Conservation (phyloP, 768 basidiomycete genomes). For the Hemileccinum impolitum region DNA sequence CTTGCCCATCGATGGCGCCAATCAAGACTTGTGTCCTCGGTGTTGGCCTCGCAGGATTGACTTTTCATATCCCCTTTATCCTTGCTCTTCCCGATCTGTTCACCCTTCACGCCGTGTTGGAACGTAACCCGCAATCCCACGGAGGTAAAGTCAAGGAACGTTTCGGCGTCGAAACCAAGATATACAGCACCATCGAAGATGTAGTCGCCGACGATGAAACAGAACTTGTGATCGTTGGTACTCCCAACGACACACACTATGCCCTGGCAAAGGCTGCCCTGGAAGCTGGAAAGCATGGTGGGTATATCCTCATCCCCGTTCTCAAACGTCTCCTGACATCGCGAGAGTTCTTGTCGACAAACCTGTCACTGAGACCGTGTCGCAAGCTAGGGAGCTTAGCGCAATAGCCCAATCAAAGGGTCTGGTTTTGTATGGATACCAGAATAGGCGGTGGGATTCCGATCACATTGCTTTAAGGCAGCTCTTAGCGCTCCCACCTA, state of each 20-base stretch:
- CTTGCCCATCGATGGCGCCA: constrained; percentile 32
- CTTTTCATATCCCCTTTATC: constrained; percentile 81
- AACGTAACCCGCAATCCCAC: constrained; percentile 59
- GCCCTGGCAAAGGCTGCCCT: constrained; percentile 60
- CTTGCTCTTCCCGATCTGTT: constrained; percentile 68
- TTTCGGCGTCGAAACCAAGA: constrained; percentile 56
- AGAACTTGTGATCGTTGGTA: constrained; percentile 65
- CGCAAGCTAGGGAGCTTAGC: constrained; percentile 59
- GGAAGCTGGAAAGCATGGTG: constrained; percentile 72
- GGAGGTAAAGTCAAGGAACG: constrained; percentile 64
- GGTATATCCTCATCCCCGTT: constrained; percentile 7
- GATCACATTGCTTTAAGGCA: constrained; percentile 67
- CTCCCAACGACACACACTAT: constrained; percentile 75
- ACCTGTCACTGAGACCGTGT: constrained; percentile 60
- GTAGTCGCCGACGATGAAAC: constrained; percentile 62
- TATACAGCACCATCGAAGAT: constrained; percentile 57
- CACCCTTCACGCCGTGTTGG: constrained; percentile 68
- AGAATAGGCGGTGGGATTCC: constrained; percentile 76
- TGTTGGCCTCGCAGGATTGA: constrained; percentile 70
- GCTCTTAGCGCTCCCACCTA: constrained; percentile 52
- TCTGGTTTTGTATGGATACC: constrained; percentile 66
- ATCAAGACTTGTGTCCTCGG: constrained; percentile 73
- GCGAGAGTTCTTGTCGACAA: constrained; percentile 72
- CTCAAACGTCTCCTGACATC: constrained; percentile 1
- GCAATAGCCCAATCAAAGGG: constrained; percentile 55